phyloP scores from a whole-genome alignment of 768 basidiomycete species.

The Tricholoma terreum region DNA sequence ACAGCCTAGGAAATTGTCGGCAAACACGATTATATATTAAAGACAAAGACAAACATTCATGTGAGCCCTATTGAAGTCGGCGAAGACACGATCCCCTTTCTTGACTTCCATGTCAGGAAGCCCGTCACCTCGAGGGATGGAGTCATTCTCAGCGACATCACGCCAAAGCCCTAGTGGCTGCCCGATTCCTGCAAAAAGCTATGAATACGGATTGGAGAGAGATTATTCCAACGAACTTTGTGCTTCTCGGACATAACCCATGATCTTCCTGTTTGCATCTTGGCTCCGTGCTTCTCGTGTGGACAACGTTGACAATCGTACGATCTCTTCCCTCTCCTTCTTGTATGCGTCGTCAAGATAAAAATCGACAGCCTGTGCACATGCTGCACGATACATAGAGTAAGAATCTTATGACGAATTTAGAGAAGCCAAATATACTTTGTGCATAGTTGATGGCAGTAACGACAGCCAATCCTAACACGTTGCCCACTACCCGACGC shows the following conservation, averaged over 20 bases:
- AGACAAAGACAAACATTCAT: slow-evolving; percentile 10
- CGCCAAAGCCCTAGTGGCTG: slow-evolving; percentile 17
- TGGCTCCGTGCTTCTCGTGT: slow-evolving; percentile 7
- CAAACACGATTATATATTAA: neutral
- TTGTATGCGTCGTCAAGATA: slow-evolving; percentile 20
- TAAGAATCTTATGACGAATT: neutral
- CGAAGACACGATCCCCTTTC: slow-evolving; percentile 17
- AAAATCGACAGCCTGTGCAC: slow-evolving; percentile 23
- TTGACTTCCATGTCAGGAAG: slow-evolving; percentile 8
- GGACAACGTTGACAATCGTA: slow-evolving; percentile 14
- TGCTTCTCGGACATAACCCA: slow-evolving; percentile 26
- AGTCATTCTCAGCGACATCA: slow-evolving; percentile 6
- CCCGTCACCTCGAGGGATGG: slow-evolving; percentile 8
- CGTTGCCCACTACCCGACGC: slow-evolving; percentile 14
- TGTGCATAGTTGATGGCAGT: slow-evolving; percentile 21
- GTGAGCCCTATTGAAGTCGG: slow-evolving; percentile 11
- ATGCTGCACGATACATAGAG: slow-evolving; percentile 9
- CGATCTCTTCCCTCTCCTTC: slow-evolving; percentile 16
- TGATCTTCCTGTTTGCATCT: slow-evolving; percentile 13
- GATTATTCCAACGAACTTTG: slow-evolving; percentile 14
- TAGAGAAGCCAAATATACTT: slow-evolving; percentile 9
- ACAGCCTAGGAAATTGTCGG: slow-evolving; percentile 7
- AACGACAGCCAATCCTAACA: slow-evolving; percentile 16
- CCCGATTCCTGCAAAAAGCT: slow-evolving; percentile 10
- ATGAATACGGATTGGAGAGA: neutral